phyloP scores from a whole-genome alignment of 2,329 filamentous ascomycete species.

The Diaporthe caulivora region DNA sequence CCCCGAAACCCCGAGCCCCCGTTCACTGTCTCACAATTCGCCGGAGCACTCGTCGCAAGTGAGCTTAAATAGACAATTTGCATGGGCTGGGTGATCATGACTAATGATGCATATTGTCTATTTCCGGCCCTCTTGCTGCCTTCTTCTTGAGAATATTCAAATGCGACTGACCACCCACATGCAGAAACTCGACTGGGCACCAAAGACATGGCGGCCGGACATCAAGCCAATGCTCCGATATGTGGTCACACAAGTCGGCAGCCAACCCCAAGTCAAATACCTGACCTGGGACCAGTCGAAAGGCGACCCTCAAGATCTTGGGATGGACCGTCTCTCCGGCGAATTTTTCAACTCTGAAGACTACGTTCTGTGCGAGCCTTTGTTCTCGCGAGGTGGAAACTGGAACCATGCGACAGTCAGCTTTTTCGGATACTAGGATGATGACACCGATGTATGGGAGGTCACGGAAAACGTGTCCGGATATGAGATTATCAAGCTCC shows the following conservation, averaged over 20 bases:
- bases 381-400: neutral
- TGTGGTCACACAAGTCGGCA: neutral
- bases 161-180: neutral
- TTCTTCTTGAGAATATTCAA: neutral
- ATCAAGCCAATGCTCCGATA: slow-evolving; percentile 22
- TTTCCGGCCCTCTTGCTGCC: neutral
- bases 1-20: too few species aligned
- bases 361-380: neutral
- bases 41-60: too few species aligned
- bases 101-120: neutral
- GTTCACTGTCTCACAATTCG: too few species aligned
- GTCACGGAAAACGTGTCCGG: neutral
- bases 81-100: neutral
- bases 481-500: neutral
- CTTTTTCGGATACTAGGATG: neutral
- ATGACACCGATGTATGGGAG: neutral
- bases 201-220: neutral
- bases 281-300: slow-evolving; percentile 16
- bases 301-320: too few species aligned
- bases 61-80: neutral
- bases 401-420: slow-evolving; percentile 30
- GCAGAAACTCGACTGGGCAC: slow-evolving; percentile 8
- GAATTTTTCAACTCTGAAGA: neutral
- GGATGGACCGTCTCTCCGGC: too few species aligned
- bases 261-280: slow-evolving; percentile 9